These are phyloP conservation scores for Zea mays DNA, from an alignment of 176 grass and related monocot species.

Conservation along the genomic window DNA sequence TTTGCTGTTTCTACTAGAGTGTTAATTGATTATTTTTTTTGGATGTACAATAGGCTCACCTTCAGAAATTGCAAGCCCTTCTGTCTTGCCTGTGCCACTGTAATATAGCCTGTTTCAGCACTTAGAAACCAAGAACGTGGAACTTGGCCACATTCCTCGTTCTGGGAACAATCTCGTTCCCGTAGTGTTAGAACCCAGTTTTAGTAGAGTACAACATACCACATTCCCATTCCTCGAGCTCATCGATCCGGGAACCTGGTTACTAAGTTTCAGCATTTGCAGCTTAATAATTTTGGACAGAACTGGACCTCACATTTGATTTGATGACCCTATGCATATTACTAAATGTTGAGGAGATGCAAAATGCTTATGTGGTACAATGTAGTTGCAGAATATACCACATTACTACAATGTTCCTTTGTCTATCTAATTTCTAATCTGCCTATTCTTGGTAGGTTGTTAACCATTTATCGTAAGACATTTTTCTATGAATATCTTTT, in stretches of 20 bases:
- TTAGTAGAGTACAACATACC: too few species aligned
- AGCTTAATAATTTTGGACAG: background rate
- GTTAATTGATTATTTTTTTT: conserved; percentile 2
- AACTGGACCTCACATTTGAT: background rate
- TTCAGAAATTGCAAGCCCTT: background rate
- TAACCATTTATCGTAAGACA: background rate
- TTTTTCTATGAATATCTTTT: background rate
- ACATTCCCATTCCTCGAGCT: too few species aligned
- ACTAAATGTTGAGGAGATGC: background rate
- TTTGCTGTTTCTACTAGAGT: background rate
- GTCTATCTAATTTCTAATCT: background rate
- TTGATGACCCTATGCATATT: background rate
- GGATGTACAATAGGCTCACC: background rate
- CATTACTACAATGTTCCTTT: background rate
- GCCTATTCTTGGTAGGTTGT: background rate
- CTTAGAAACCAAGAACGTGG: background rate
- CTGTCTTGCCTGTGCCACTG: background rate
- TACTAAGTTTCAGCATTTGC: background rate
- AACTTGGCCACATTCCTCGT: too few species aligned
- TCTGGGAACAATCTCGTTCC: too few species aligned
- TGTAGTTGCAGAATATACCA: conserved; percentile 1
- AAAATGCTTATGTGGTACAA: background rate
- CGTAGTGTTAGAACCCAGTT: too few species aligned
- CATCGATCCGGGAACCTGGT: too few species aligned
- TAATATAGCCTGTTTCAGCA: conserved; percentile 5